A percentile compares a stretch with the other conserved stretches of the same genome.
Evolutionary conservation across 306 rosid genomes (phyloP).

Genomic region (Prunus persica): DNA sequence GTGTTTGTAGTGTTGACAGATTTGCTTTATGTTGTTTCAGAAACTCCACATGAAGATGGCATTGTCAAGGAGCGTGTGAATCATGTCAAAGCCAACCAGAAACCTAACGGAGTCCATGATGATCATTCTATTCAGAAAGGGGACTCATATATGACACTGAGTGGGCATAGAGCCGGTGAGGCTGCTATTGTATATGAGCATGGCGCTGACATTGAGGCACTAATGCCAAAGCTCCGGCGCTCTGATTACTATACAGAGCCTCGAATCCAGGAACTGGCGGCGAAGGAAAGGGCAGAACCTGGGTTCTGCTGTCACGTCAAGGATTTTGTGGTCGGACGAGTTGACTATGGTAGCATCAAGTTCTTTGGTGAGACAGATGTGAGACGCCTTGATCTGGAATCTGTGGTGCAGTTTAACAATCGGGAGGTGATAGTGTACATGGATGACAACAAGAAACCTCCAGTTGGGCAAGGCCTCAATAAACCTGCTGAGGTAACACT

Average conservation of each 20-base stretch:
- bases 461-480: constrained; percentile 96
- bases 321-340: constrained; percentile 91
- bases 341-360: constrained; percentile 83
- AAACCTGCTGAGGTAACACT: constrained; percentile 96
- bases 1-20: neutral
- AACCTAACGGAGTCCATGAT: constrained; percentile 55
- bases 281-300: constrained; percentile 94
- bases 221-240: constrained; percentile 90
- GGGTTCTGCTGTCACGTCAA: constrained; percentile 83
- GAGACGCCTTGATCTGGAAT: constrained; percentile 83
- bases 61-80: constrained; percentile 42
- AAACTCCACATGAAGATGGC: constrained; percentile 50
- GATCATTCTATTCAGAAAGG: constrained; percentile 59
- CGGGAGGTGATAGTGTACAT: constrained; percentile 92
- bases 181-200: constrained; percentile 97
- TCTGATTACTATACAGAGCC: constrained; percentile 94
- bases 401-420: constrained; percentile 80
- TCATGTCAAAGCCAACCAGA: constrained; percentile 39
- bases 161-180: constrained; percentile 97
- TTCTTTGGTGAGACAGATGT: constrained; percentile 93
- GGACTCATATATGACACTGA: constrained; percentile 66
- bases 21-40: constrained; percentile 30
- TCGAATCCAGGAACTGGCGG: constrained; percentile 85
- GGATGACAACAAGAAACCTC: constrained; percentile 90
- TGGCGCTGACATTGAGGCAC: constrained; percentile 93